Conservation (phyloP, 106 monocot species). For the Hemerocallis citrina region DNA sequence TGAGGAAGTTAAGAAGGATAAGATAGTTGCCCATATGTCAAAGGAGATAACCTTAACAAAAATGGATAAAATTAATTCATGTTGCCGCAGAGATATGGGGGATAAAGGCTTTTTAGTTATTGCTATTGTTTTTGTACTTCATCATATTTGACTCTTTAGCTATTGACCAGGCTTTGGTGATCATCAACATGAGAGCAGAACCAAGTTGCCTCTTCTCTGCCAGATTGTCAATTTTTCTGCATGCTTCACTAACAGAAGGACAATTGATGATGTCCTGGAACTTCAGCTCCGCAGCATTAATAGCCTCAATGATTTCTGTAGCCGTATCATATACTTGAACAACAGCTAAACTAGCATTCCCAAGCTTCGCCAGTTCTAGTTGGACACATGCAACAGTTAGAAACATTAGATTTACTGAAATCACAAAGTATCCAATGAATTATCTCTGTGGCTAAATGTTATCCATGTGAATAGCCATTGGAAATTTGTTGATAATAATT, state of each 20-base stretch:
- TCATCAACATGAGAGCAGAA: conserved; percentile 61
- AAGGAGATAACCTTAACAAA: too few relatives aligned
- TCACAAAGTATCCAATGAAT: too few relatives aligned
- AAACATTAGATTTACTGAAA: neutral
- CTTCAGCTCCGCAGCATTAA: conserved; percentile 68
- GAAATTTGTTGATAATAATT: too few relatives aligned
- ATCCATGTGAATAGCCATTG: too few relatives aligned
- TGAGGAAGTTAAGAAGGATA: too few relatives aligned
- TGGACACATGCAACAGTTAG: conserved; percentile 1
- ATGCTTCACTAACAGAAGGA: conserved; percentile 56
- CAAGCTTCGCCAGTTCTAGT: conserved; percentile 46
- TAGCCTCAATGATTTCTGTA: conserved; percentile 48
- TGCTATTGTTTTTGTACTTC: conserved; percentile 62
- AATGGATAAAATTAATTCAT: too few relatives aligned
- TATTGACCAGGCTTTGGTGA: conserved; percentile 70
- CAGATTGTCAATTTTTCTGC: conserved; percentile 67
- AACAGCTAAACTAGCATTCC: conserved; percentile 57
- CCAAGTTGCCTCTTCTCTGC: conserved; percentile 70
- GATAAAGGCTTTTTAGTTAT: too few relatives aligned
- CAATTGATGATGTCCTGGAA: conserved; percentile 65
- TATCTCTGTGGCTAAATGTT: too few relatives aligned
- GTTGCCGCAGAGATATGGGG: too few relatives aligned
- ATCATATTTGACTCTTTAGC: conserved; percentile 65
- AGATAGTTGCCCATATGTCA: too few relatives aligned
- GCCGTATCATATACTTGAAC: conserved; percentile 63